Conservation (phyloP, 2,329 filamentous ascomycete genomes). For the Fusarium stilboides region DNA sequence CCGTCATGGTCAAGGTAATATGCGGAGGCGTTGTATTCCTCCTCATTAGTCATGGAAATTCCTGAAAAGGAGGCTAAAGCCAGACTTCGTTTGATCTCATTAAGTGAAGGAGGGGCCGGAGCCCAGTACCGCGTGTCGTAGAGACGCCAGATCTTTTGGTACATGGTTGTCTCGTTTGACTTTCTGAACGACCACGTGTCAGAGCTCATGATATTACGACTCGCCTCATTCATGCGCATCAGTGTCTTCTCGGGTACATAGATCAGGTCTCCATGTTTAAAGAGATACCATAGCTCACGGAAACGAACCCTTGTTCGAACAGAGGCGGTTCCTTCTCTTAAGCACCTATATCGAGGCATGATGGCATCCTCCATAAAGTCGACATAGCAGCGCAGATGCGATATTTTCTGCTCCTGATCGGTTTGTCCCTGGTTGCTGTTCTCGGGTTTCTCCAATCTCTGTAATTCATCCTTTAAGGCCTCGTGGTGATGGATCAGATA, state of each 20-base stretch:
- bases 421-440: not conserved
- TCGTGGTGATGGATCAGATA: constrained; percentile 12
- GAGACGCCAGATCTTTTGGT: constrained; percentile 11
- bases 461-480: not conserved
- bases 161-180: not conserved
- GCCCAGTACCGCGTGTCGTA: no score
- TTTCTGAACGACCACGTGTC: not conserved
- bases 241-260: constrained; percentile 8
- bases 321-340: not conserved
- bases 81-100: not conserved
- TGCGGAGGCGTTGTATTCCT: not conserved
- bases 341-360: not conserved
- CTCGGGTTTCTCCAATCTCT: not conserved
- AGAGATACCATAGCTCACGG: constrained; percentile 13
- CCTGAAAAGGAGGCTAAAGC: not conserved
- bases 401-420: not conserved
- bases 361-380: not conserved
- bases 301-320: not conserved
- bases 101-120: not conserved
- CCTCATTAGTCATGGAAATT: no score
- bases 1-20: not conserved
- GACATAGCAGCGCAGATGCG: not conserved
- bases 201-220: not conserved
- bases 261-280: constrained; percentile 9
- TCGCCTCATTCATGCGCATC: not conserved